Evolutionary conservation across 140 eudicot genomes (phyloP).

Genomic region (Stevia rebaudiana): DNA sequence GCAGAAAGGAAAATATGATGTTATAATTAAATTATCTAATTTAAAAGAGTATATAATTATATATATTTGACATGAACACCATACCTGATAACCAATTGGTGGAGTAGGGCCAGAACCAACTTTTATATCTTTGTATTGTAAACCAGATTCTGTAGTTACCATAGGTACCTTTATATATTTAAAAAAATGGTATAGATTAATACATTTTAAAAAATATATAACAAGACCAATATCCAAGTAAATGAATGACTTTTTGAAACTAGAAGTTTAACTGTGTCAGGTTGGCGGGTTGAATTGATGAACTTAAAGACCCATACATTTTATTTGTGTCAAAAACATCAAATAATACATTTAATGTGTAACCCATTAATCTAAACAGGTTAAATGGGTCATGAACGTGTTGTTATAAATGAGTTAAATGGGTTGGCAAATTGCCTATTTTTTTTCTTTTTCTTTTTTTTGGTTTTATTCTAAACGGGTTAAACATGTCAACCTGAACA

Average conservation of each 20-base stretch:
- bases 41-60: neutral
- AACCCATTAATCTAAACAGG: neutral
- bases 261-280: neutral
- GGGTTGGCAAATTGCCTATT: neutral
- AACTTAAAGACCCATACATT: neutral
- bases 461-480: neutral
- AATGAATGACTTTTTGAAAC: neutral
- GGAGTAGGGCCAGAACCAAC: conserved; percentile 89
- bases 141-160: conserved; percentile 93
- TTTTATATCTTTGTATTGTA: conserved; percentile 90
- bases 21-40: neutral
- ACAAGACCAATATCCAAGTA: neutral
- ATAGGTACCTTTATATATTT: conserved; percentile 58
- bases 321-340: neutral
- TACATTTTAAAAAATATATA: conserved; percentile 4
- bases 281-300: neutral
- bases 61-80: neutral
- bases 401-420: neutral
- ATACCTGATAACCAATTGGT: conserved; percentile 95
- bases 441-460: neutral
- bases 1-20: neutral
- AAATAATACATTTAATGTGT: too few relatives aligned
- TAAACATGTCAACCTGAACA: neutral
- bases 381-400: neutral
- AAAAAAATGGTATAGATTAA: conserved; percentile 7